Evolutionary conservation across 2,329 filamentous ascomycete genomes (phyloP), one percentile per base, ranked within the genome.

Genomic region (Fusarium bactridioides): DNA sequence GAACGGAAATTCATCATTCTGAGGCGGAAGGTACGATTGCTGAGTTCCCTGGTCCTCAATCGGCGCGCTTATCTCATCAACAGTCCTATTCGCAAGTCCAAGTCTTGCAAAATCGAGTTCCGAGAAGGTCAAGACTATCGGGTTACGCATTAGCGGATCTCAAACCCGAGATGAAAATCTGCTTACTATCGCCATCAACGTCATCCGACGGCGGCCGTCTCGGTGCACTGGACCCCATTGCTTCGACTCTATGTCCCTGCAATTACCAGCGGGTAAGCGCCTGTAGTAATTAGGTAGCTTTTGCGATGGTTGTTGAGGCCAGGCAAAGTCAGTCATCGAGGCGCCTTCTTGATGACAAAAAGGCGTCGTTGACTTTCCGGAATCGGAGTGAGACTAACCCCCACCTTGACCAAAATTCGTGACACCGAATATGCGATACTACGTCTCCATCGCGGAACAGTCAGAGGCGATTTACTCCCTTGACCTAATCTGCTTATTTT

Each of bases 31-130:
- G 23, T 37, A 55, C 10, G 53, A 47, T 2, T 44, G 31, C 7
- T 64, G 44, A 0, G 31, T 7, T 13, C 13, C 7, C 1, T 27
- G 15, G 7, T 10, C 16, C 6, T 35, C 9, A 3, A 27, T 7
- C 7, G 58, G 6, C 21, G 64, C 2, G 3, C 31, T 27, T 7
- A 12, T 15, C 21, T 29, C 35, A 21, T 33, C 7, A 2, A 21
- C 10, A 1, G 37, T 13, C 10, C 40, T 44, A 18, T 29, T 61
- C 3, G 19, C 38, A 13, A 72, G 54, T 3, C 69, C 69, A 15
- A 72, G 69, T 15, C 69, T 64, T 7, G 69, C 69, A 15, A 72
- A 72, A n/a, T 72, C 69, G 19, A 72, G 65, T 18, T 72, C 69
- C 6, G 69, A 72, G 23, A 72, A 72, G 3, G 64, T 72, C 59